Percentiles rank a stretch among this genome's conserved stretches.
phyloP scores from a whole-genome alignment of 495 filamentous ascomycete species.

The Chaetomium fimeti region DNA sequence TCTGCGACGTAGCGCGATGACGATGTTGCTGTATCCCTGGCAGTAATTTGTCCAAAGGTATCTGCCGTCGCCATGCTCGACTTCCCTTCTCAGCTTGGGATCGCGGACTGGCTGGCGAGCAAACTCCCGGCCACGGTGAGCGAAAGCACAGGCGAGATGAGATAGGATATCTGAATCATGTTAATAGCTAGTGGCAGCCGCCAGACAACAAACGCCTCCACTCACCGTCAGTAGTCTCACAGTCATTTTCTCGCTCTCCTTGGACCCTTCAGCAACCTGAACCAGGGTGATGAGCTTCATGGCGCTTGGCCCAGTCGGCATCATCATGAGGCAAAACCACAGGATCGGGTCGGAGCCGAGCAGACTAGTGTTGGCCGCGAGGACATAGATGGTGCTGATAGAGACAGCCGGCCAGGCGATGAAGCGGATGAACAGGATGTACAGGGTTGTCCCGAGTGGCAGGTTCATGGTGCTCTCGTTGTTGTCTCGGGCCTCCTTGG shows the following conservation, averaged over 20 bases:
- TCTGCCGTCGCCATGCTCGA: no score
- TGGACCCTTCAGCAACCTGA: slow-evolving; percentile 59
- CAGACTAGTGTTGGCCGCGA: slow-evolving; percentile 59
- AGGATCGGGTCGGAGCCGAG: slow-evolving; percentile 66
- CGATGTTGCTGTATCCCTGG: no score
- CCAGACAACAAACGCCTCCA: background rate
- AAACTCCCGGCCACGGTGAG: slow-evolving; percentile 28
- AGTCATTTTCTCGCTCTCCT: slow-evolving; percentile 65
- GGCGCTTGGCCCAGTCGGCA: slow-evolving; percentile 70
- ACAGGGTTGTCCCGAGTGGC: slow-evolving; percentile 51
- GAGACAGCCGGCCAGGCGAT: slow-evolving; percentile 39
- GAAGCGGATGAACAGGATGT: slow-evolving; percentile 48
- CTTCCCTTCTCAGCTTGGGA: slow-evolving; percentile 12
- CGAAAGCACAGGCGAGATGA: slow-evolving; percentile 26
- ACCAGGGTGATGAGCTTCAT: slow-evolving; percentile 67
- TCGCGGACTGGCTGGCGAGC: slow-evolving; percentile 23
- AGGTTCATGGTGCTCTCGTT: slow-evolving; percentile 28
- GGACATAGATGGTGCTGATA: slow-evolving; percentile 59
- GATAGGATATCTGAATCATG: slow-evolving; percentile 24
- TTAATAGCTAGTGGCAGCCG: background rate
- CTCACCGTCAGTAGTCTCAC: slow-evolving; percentile 66
- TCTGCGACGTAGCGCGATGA: no score
- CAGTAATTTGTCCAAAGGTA: no score
- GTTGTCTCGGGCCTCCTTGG: slow-evolving; percentile 45
- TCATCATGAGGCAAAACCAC: slow-evolving; percentile 76